Conservation (phyloP, 352 stramenopile genomes). For the Pythium monospermum region DNA sequence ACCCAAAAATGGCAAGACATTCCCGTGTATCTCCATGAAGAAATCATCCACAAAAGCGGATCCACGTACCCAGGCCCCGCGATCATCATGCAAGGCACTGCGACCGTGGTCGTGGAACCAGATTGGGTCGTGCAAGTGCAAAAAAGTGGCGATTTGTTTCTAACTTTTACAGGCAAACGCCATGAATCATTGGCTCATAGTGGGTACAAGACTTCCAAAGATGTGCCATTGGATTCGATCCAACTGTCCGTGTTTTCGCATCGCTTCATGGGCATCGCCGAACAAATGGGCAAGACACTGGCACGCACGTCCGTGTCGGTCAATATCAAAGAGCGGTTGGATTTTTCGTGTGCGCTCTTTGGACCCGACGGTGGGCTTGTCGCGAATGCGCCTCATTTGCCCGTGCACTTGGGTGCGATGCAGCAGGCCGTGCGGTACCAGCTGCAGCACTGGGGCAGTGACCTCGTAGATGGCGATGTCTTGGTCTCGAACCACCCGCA, state of each 20-base stretch:
- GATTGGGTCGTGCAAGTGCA: conserved; percentile 93
- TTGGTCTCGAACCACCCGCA: conserved; percentile 99
- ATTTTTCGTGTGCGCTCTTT: conserved; percentile 99
- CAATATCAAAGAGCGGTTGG: conserved; percentile 99
- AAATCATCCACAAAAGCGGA: conserved; percentile 71
- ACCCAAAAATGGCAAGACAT: conserved; percentile 77
- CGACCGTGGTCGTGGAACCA: conserved; percentile 96
- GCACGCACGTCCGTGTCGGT: conserved; percentile 96
- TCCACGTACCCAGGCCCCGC: conserved; percentile 83
- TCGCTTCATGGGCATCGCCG: conserved; percentile 99
- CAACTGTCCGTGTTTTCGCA: conserved; percentile 96
- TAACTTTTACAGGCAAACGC: conserved; percentile 53
- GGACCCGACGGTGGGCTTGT: conserved; percentile 97
- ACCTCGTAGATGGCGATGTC: conserved; percentile 95
- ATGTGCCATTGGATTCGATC: conserved; percentile 90
- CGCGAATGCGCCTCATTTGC: conserved; percentile 98
- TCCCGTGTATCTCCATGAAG: conserved; percentile 92
- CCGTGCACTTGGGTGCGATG: conserved; percentile 99
- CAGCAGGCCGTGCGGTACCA: conserved; percentile 96
- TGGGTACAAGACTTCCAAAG: conserved; percentile 26
- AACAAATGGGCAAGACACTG: conserved; percentile 98
- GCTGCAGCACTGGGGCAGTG: conserved; percentile 83
- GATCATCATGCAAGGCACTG: conserved; percentile 98
- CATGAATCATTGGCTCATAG: conserved; percentile 23
- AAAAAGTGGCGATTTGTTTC: conserved; percentile 93